Base-by-base conservation (phyloP, 192 early-diverging fungal genomes). In the Nowakowskiella sp. region DNA sequence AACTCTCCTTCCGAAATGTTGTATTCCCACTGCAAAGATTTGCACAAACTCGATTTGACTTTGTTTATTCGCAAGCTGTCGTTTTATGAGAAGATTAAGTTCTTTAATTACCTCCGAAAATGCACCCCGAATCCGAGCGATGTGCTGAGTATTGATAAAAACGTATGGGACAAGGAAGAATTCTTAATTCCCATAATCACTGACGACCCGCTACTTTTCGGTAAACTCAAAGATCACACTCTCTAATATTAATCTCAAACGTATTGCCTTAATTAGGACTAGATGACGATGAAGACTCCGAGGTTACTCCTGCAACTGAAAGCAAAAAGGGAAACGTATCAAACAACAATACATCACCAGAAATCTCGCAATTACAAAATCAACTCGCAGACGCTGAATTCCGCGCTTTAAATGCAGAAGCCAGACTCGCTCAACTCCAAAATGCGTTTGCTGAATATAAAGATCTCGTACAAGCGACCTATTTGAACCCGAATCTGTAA, bases 171-270 rank as follows among this genome's bases (percentile, higher is more conserved):
- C 43, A 51, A 61, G 22, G 70, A 73, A 31, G 72, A 80, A 36
- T 53, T 49, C 49, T 64, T 77, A 23, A 53, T 47, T 45, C 72
- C 78, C 7, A 66, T 76, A 4, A 19, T 79, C 22, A 62, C 62
- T 30, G 67, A 81, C 49, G 78, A 81, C 53, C 57, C 76, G 13
- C 51, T 78, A 21, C 57, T 81, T 10, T 78, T 72, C 55, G 56
- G 64, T 66, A 19, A 21, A 32, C 21, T 9, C 8, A 3, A n/a
- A 63, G 42, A 49, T 27, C 23, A 53, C 29, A 52, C 58, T 39
- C 53, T 57, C 58, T 2, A 56, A 6, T 4, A 39, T 39, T 39
- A 13, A 39, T 13, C 19, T 13, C 19, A 39, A 19, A 13, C 36
- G 19, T 13, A 39, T 39, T 39, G 13, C 36, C 36, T 39, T 13